phyloP scores from a whole-genome alignment of 2,329 filamentous ascomycete species.

The Exophiala spinifera region DNA sequence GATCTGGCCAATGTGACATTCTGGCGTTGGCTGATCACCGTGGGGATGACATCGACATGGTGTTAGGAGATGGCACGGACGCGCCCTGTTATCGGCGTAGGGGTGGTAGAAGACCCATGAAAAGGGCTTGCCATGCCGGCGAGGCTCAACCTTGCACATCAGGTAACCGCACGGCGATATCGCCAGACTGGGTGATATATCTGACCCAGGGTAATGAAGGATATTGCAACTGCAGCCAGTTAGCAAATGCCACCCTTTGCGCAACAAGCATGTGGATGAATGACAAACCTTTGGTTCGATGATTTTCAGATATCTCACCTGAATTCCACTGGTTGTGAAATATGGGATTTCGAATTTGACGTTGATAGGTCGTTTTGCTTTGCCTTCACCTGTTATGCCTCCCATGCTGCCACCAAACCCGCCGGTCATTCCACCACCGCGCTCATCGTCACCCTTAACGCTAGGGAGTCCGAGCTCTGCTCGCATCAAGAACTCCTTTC shows the following conservation, averaged over 20 bases:
- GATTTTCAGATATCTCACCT: slow-evolving; percentile 97
- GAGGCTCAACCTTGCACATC: slow-evolving; percentile 60
- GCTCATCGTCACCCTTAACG: slow-evolving; percentile 91
- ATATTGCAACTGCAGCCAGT: slow-evolving; percentile 77
- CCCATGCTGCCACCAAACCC: slow-evolving; percentile 97
- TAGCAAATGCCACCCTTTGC: background rate
- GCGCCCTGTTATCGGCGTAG: background rate
- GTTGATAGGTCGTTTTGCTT: slow-evolving; percentile 93
- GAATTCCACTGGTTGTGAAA: slow-evolving; percentile 98
- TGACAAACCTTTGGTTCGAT: slow-evolving; percentile 90
- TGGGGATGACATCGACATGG: no score
- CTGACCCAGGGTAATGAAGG: slow-evolving; percentile 95
- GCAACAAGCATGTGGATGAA: slow-evolving; percentile 4
- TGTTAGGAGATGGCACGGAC: no score
- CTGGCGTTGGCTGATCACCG: no score
- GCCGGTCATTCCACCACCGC: slow-evolving; percentile 94
- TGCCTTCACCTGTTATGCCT: slow-evolving; percentile 71
- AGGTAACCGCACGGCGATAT: slow-evolving; percentile 92
- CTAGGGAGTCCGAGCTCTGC: slow-evolving; percentile 92
- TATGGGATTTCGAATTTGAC: slow-evolving; percentile 99
- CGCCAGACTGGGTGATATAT: slow-evolving; percentile 97
- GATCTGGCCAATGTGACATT: no score
- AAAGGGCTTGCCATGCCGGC: background rate
- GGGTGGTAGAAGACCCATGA: background rate
- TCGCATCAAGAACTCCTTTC: slow-evolving; percentile 97